Evolutionary conservation across 176 grass and related monocot genomes (phyloP).

Genomic region (Zea luxurians): DNA sequence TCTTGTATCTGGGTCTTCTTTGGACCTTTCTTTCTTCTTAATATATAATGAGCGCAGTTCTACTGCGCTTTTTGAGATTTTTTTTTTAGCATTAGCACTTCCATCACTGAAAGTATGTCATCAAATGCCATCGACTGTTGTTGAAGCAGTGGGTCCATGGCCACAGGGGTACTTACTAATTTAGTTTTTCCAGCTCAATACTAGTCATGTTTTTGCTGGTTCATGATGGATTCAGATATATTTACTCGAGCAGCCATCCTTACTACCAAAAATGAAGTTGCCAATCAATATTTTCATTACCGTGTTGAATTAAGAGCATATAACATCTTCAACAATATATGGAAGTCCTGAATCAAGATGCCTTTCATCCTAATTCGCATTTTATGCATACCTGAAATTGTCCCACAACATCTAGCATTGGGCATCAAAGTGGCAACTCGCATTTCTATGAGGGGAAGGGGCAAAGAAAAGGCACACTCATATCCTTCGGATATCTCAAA

Average conservation of each 20-base stretch:
- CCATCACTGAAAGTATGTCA: background rate
- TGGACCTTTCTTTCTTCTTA: too few relatives aligned
- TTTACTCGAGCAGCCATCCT: slow-evolving; percentile 9
- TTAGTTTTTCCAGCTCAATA: slow-evolving; percentile 1
- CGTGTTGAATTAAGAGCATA: background rate
- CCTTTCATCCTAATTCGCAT: background rate
- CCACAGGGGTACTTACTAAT: background rate
- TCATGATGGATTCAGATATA: slow-evolving; percentile 11
- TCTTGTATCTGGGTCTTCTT: too few relatives aligned
- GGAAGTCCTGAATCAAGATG: background rate
- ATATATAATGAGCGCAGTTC: too few relatives aligned
- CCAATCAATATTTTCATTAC: background rate
- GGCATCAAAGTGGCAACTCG: background rate
- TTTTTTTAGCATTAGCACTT: background rate
- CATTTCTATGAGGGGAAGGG: background rate
- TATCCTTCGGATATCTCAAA: background rate
- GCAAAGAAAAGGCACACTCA: background rate
- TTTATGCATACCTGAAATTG: background rate
- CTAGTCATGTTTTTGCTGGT: background rate
- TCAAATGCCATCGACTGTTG: background rate
- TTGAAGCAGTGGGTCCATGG: background rate
- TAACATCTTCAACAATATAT: background rate
- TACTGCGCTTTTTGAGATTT: too few relatives aligned
- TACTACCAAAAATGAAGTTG: slow-evolving; percentile 1
- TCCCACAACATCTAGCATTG: background rate